Evolutionary conservation across 2,329 filamentous ascomycete species (phyloP), one percentile per base, ranked within the genome.

Genomic region (Colletotrichum spinosum): DNA sequence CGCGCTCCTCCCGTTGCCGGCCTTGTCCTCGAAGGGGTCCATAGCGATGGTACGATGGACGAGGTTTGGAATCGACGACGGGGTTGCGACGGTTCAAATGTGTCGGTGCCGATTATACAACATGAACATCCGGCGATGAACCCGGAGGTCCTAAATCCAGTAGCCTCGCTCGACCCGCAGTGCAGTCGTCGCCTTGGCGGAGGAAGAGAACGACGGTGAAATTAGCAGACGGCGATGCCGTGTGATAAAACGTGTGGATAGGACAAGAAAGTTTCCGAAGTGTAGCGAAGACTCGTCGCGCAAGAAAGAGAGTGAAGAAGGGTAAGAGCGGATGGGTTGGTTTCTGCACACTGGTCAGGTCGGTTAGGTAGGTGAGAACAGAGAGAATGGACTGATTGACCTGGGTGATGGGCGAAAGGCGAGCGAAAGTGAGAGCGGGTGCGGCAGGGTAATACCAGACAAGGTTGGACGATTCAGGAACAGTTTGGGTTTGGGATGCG

Each of bases 1-100:
- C 52, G 76, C 74, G 69, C 77, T 79, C 73, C 79, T 78, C 70
- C 81, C 80, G 68, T 77, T 67, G 68, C 76, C 76, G 57, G 75
- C 70, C 67, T 81, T 80, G 69, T 73, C 73, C 67, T 79, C 70
- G 66, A 74, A 71, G 53, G 74, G 73, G 71, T 78, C 78, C 82
- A 84, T 85, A 71, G 69, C 74, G 63, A 70, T 63, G 52, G 48
- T 34, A 17, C 46, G 25, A 35, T 33, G 35, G 34, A 17, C 41
- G 54, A 46, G 54, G 69, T 39, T 54, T 58, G 41, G 41, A 49
- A 59, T 56, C 52, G 49, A 56, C 51, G 41, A 65, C 41, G 25
- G 52, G 55, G 15, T 54, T 59, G 50, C 48, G 61, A 52, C 52
- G 44, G 38, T 58, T 39, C 17, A 17, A 34, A 45, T 35, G 33